A percentile compares a stretch with the other conserved stretches of the same genome.
These are phyloP conservation scores for Parsonsia alboflavescens DNA, from an alignment of 257 asterid genomes.

Conservation along the genomic window DNA sequence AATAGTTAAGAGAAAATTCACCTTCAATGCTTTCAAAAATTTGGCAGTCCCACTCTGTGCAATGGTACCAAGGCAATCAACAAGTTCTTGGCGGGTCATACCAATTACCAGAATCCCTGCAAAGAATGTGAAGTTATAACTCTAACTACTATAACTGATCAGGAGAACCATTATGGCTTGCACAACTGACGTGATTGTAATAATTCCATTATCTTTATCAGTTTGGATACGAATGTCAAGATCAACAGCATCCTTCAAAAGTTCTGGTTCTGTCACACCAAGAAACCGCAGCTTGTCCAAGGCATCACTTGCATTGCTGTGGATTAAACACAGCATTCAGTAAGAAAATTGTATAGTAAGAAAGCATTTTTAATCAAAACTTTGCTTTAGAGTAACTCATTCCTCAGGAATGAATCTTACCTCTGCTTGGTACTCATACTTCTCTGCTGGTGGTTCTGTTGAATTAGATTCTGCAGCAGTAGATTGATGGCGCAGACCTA, in stretches of 20 bases:
- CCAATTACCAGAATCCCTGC: constrained; percentile 97
- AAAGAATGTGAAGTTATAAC: constrained; percentile 12
- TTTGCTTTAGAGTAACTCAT: not conserved
- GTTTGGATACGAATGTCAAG: constrained; percentile 83
- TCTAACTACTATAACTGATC: constrained; percentile 11
- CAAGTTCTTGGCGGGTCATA: constrained; percentile 86
- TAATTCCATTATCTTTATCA: constrained; percentile 86
- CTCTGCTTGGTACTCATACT: constrained; percentile 97
- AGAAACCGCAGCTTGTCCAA: constrained; percentile 97
- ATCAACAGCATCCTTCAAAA: constrained; percentile 70
- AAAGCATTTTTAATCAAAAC: constrained; percentile 3
- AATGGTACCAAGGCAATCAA: constrained; percentile 95
- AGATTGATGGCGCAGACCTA: constrained; percentile 57
- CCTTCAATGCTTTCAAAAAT: constrained; percentile 89
- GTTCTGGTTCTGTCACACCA: constrained; percentile 74
- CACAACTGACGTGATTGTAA: constrained; percentile 63
- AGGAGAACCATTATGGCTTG: not conserved
- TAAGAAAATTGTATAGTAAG: constrained; percentile 10
- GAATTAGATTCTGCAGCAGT: constrained; percentile 69
- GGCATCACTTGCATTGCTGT: constrained; percentile 99
- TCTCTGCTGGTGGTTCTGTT: constrained; percentile 51
- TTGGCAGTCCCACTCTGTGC: constrained; percentile 99
- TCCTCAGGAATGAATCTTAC: constrained; percentile 25
- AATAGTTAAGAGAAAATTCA: constrained; percentile 15
- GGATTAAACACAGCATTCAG: constrained; percentile 11